phyloP scores from a whole-genome alignment of 2,329 filamentous ascomycete species.

The Fusarium pilosicola region DNA sequence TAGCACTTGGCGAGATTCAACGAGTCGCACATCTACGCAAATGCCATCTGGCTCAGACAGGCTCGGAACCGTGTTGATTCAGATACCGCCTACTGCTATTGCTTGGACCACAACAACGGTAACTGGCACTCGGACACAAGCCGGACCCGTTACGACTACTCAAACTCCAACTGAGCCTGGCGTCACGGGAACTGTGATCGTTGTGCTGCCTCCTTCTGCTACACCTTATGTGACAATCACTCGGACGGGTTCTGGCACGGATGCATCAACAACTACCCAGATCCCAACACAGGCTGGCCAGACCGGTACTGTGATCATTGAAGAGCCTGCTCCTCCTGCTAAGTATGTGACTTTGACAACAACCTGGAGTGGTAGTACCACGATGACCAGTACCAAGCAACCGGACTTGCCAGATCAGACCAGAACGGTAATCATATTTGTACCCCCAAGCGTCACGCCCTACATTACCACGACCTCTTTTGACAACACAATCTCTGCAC shows the following conservation, averaged over 20 bases:
- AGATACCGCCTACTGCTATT: not conserved
- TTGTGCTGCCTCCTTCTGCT: too few relatives aligned
- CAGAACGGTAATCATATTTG: not conserved
- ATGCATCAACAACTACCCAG: too few relatives aligned
- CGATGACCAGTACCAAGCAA: not conserved
- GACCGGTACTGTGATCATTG: not conserved
- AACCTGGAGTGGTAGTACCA: fast-evolving
- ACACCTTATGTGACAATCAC: too few relatives aligned
- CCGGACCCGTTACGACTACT: too few relatives aligned
- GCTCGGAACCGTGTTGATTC: not conserved
- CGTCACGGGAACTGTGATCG: too few relatives aligned
- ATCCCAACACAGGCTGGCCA: not conserved
- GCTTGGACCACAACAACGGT: not conserved
- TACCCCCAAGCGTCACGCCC: not conserved
- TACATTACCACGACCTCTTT: conserved; percentile 6
- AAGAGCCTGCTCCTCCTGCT: not conserved
- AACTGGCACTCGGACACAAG: too few relatives aligned
- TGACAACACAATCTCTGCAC: not conserved
- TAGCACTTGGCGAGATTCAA: not conserved
- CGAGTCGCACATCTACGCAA: not conserved
- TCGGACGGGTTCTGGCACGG: too few relatives aligned
- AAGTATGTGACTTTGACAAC: not conserved
- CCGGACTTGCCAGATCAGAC: not conserved
- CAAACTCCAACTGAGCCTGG: too few relatives aligned
- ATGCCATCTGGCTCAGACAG: not conserved